Conservation (phyloP, 2,329 filamentous ascomycete genomes). For the Leptographium galeiforme region DNA sequence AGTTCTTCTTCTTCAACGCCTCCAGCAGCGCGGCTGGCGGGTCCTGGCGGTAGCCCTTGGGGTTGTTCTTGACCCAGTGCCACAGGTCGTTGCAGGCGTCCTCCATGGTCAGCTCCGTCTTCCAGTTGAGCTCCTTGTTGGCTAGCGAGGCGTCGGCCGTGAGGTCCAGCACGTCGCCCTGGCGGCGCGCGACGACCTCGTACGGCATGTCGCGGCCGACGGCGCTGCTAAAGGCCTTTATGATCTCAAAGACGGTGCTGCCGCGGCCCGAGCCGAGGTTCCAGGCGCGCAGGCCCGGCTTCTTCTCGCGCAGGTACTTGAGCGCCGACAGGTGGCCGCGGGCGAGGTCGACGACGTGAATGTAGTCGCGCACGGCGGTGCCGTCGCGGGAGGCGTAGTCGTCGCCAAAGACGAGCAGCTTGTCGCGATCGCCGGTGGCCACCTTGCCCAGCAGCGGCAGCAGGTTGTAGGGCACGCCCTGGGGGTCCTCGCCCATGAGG, state of each 20-base stretch:
- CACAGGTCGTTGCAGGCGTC: conserved; percentile 89
- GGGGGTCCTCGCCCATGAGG: conserved; percentile 95
- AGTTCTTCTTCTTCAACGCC: conserved; percentile 24
- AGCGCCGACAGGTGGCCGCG: conserved; percentile 78
- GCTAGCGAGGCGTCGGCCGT: conserved; percentile 83
- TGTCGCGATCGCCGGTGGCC: conserved; percentile 85
- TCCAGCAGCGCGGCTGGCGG: conserved; percentile 74
- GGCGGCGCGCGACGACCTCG: conserved; percentile 67
- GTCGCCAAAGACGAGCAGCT: conserved; percentile 87
- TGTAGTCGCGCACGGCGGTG: conserved; percentile 94
- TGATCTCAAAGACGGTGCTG: conserved; percentile 93
- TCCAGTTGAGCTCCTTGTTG: conserved; percentile 83
- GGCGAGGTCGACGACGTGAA: conserved; percentile 86
- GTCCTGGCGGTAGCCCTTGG: conserved; percentile 82
- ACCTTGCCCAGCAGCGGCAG: conserved; percentile 91
- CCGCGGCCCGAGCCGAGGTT: conserved; percentile 91
- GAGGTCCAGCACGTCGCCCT: conserved; percentile 85
- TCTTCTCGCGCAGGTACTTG: conserved; percentile 71
- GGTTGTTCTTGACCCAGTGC: conserved; percentile 96
- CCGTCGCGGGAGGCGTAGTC: conserved; percentile 87
- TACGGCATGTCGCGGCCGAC: conserved; percentile 81
- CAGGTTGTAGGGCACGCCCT: conserved; percentile 91
- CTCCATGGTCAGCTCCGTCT: conserved; percentile 79
- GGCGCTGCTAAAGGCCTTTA: conserved; percentile 81
- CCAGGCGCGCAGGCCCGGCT: conserved; percentile 89